Evolutionary conservation across 306 rosid genomes (phyloP), one percentile per base, ranked within the genome.

Genomic region (Urtica urens): DNA sequence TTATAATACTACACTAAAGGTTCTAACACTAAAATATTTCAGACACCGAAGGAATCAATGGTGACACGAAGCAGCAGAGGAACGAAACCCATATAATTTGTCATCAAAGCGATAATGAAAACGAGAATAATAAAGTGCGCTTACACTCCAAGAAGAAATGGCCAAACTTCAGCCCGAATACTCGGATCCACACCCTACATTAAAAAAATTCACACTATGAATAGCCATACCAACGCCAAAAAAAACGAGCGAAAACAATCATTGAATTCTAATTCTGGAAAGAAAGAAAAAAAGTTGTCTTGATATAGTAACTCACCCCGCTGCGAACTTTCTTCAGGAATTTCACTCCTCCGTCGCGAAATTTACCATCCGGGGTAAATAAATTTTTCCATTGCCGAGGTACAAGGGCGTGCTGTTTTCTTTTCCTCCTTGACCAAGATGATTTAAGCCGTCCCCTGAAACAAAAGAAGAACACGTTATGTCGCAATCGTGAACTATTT

Each of bases 131-230:
- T 28, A 35, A 34, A 58, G 46, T 34, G 65, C 44, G 62, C 99
- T 82, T 78, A 92, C 99, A 86, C 93, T 92, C 99, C 99, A 46
- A 92, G 87, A 26, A 92, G 94, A 66, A 82, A 92, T 27, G 99
- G 96, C 99, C 99, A 92, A 65, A 86, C 99, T 65, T 86, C 96
- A 21, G 88, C 72, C 53, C 96, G 76, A 38, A 92, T 82, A 69
- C 86, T 63, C 46, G 94, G 93, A 73, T 92, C 94, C 61, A 86
- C 84, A 51, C 96, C 99, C 99, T 92, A 68, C 66, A 72, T 25
- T 49, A 16, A 41, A 76, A 34, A 64, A 58, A 53, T 26, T 33
- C 59, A 9, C 49, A 22, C n/a, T n/a, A 49, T 44, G 51, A 72
- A 52, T 47, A 71, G 49, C 49, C 57, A 53, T 43, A 73, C 23